phyloP scores from a whole-genome alignment of 2,329 filamentous ascomycete genomes.

The Chlorencoelia australis region DNA sequence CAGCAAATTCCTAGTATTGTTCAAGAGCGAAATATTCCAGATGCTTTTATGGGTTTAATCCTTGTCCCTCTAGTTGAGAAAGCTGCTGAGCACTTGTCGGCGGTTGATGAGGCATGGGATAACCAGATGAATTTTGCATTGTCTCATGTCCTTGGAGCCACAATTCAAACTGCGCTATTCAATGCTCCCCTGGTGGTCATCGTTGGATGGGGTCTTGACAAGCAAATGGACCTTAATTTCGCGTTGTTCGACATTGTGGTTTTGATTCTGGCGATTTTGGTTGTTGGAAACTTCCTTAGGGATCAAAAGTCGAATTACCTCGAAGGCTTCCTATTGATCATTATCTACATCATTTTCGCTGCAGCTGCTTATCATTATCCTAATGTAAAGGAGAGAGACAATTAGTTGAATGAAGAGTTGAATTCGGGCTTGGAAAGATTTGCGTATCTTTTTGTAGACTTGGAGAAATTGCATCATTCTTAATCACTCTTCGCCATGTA shows the following conservation, averaged over 20 bases:
- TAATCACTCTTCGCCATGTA: too few species aligned
- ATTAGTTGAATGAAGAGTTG: too few species aligned
- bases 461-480: too few species aligned
- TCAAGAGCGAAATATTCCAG: conserved; percentile 37
- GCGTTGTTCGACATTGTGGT: conserved; percentile 81
- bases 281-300: conserved; percentile 77
- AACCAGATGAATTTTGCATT: conserved; percentile 47
- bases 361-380: conserved; percentile 48
- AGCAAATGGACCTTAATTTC: conserved; percentile 70
- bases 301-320: conserved; percentile 88
- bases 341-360: conserved; percentile 51
- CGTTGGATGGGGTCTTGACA: conserved; percentile 67
- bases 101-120: conserved; percentile 76
- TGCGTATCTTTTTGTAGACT: too few species aligned
- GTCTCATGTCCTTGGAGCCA: conserved; percentile 47
- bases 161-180: conserved; percentile 80
- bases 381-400: too few species aligned
- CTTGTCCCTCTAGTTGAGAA: conserved; percentile 78
- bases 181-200: conserved; percentile 78
- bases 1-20: conserved; percentile 58
- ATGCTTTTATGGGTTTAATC: conserved; percentile 60
- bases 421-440: too few species aligned
- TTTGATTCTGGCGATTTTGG: conserved; percentile 73
- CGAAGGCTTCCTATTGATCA: conserved; percentile 73
- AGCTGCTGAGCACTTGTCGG: conserved; percentile 74